Conservation (phyloP, 805 yeast genomes). For the Saccharomycopsis sp. region DNA sequence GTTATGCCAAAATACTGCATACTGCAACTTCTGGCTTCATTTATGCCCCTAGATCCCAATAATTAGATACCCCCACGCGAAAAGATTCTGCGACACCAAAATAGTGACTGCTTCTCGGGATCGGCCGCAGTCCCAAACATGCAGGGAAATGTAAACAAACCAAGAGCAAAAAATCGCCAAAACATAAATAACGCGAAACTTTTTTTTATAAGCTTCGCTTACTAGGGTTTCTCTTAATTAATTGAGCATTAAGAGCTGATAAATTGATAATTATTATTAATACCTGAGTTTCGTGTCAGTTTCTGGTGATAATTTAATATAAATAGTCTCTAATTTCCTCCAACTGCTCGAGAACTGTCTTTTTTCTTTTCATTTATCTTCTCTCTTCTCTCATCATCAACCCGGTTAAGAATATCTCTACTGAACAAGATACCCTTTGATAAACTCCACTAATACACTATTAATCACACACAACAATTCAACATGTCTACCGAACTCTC, state of each 20-base stretch:
- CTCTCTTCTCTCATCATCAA: conserved; percentile 1
- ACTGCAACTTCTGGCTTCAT: neutral
- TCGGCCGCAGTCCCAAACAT: neutral
- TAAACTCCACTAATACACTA: neutral
- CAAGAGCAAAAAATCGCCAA: neutral
- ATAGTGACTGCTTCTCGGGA: neutral
- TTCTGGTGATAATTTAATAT: no score
- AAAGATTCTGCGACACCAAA: neutral
- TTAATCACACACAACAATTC: neutral
- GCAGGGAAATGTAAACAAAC: neutral
- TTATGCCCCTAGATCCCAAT: neutral
- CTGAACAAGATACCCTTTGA: neutral
- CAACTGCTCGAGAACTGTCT: neutral
- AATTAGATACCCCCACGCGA: neutral
- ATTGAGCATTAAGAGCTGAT: no score
- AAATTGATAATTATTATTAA: no score
- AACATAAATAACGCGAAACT: conserved; percentile 15
- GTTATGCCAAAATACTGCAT: no score
- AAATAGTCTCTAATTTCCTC: conserved; percentile 1
- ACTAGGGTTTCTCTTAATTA: neutral
- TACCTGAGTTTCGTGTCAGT: neutral
- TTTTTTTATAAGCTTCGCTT: conserved; percentile 1
- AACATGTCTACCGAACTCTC: conserved; percentile 12
- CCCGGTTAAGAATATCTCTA: no score
- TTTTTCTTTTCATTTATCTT: neutral